Conservation (phyloP, 345 rosid genomes). For the Acer yangbiense region DNA sequence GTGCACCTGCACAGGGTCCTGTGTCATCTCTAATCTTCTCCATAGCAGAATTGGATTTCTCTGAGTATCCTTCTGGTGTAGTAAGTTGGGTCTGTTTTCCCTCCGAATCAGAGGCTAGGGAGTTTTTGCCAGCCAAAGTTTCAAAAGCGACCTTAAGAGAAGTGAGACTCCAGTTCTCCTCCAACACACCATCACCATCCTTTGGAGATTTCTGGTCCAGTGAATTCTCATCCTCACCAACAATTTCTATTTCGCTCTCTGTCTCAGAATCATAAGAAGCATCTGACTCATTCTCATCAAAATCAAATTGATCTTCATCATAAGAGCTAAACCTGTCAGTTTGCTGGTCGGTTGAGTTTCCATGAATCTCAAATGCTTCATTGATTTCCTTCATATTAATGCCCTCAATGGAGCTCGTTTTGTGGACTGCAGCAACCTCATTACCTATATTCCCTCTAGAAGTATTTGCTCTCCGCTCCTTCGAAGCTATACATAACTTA, state of each 20-base stretch:
- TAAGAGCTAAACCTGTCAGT: slow-evolving; percentile 55
- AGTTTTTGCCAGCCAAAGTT: slow-evolving; percentile 49
- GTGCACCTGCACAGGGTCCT: slow-evolving; percentile 24
- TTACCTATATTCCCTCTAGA: slow-evolving; percentile 27
- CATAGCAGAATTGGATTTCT: slow-evolving; percentile 24
- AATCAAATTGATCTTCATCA: slow-evolving; percentile 52
- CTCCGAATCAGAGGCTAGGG: slow-evolving; percentile 26
- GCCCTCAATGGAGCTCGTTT: slow-evolving; percentile 42
- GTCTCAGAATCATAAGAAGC: slow-evolving; percentile 46
- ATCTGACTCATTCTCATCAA: slow-evolving; percentile 51
- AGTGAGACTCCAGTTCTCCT: slow-evolving; percentile 48
- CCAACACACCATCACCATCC: slow-evolving; percentile 35
- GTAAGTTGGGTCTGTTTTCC: slow-evolving; percentile 4
- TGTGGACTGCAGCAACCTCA: slow-evolving; percentile 32
- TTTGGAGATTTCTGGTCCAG: slow-evolving; percentile 28
- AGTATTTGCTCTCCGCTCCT: slow-evolving; percentile 29
- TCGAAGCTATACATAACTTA: slow-evolving; percentile 65
- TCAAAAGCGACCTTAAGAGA: slow-evolving; percentile 80
- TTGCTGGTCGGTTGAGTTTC: slow-evolving; percentile 36
- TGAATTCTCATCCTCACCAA: slow-evolving; percentile 34
- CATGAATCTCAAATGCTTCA: slow-evolving; percentile 65
- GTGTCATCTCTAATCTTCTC: slow-evolving; percentile 32
- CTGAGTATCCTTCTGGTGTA: slow-evolving; percentile 23
- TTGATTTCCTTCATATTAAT: slow-evolving; percentile 68
- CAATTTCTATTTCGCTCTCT: slow-evolving; percentile 69